Percentiles rank a stretch among this genome's conserved stretches.
These are phyloP conservation scores for Coemansia sp. DNA, from an alignment of 192 early-diverging fungal genomes.

Conservation along the genomic window DNA sequence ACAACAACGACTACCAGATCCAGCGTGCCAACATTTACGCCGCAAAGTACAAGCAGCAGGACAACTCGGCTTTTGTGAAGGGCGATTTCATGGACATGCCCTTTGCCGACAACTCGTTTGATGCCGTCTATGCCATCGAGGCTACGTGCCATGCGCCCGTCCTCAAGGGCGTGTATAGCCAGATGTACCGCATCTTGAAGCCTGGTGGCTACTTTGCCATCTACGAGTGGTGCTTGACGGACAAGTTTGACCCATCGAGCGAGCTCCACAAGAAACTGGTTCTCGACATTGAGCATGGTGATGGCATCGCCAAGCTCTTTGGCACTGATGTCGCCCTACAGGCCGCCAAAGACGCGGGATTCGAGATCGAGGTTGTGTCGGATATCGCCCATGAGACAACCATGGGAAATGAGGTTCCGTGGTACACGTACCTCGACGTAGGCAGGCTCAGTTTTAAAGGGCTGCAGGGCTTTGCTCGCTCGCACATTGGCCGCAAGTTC, in stretches of 20 bases:
- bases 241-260: conserved; percentile 78
- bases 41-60: conserved; percentile 61
- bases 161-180: conserved; percentile 81
- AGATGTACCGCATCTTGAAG: conserved; percentile 90
- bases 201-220: conserved; percentile 87
- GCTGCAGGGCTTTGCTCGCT: conserved; percentile 53
- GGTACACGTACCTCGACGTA: conserved; percentile 77
- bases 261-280: conserved; percentile 70
- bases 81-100: conserved; percentile 93
- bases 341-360: conserved; percentile 82
- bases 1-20: conserved; percentile 97
- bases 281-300: conserved; percentile 85
- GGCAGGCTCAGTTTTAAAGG: conserved; percentile 42
- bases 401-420: conserved; percentile 68
- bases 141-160: conserved; percentile 87
- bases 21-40: conserved; percentile 73
- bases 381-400: conserved; percentile 61
- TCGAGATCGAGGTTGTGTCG: conserved; percentile 69
- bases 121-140: conserved; percentile 96
- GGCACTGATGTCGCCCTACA: conserved; percentile 68
- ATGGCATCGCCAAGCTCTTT: conserved; percentile 88
- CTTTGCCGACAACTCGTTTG: conserved; percentile 73
- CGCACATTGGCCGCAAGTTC: conserved; percentile 63
- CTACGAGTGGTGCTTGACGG: conserved; percentile 96
- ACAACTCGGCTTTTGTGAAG: conserved; percentile 64